Percentiles rank a stretch among this genome's conserved stretches.
Evolutionary conservation across 768 basidiomycete species (phyloP).

Genomic region (Boletus rubroflammeus): DNA sequence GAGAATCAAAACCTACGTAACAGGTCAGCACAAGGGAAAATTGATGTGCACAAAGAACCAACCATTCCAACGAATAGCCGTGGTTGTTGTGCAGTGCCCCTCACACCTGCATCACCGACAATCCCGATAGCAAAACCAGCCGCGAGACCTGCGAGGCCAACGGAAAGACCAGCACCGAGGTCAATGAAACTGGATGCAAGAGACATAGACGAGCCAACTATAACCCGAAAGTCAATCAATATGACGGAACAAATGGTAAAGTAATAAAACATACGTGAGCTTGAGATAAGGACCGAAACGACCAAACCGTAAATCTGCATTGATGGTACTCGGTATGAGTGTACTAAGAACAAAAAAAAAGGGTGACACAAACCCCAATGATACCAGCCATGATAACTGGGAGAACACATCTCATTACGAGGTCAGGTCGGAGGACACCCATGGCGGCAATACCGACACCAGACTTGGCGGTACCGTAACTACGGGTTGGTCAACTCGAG

Average conservation of each 20-base stretch:
- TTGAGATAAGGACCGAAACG: constrained; percentile 95
- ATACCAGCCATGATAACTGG: constrained; percentile 99
- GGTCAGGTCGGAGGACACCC: constrained; percentile 94
- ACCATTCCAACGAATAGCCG: constrained; percentile 94
- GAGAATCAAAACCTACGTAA: constrained; percentile 83
- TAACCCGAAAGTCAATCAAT: background rate
- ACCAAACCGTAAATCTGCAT: constrained; percentile 93
- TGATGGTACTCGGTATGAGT: background rate
- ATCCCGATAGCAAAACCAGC: constrained; percentile 98
- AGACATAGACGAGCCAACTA: constrained; percentile 76
- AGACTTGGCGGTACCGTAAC: constrained; percentile 99
- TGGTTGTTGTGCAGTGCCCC: constrained; percentile 96
- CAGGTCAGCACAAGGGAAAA: constrained; percentile 1
- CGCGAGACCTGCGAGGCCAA: constrained; percentile 91
- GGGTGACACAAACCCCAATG: constrained; percentile 80
- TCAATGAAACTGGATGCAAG: constrained; percentile 93
- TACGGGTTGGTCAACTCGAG: constrained; percentile 27
- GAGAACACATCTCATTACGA: constrained; percentile 97
- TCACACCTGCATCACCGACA: constrained; percentile 97
- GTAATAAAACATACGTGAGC: constrained; percentile 61
- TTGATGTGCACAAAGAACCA: constrained; percentile 17
- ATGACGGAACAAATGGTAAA: background rate
- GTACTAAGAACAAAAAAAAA: background rate
- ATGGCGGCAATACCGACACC: constrained; percentile 97
- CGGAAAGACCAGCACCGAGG: constrained; percentile 89